Base-by-base conservation (phyloP, 2,329 filamentous ascomycete species). In the Epicoccum sorghinum region DNA sequence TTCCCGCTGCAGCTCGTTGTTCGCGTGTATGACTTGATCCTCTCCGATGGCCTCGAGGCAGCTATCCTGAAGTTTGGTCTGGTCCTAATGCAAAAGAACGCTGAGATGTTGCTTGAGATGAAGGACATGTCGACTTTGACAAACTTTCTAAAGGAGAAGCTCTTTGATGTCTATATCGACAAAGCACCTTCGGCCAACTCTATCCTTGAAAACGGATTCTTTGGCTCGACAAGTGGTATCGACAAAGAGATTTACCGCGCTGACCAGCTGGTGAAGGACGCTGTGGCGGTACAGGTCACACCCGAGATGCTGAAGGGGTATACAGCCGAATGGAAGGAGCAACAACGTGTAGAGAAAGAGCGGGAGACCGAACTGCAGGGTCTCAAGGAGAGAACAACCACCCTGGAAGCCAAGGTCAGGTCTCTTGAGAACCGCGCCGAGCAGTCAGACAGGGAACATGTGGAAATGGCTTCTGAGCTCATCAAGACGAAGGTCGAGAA, bases 111-210 rank as follows among this genome's bases (percentile, higher is more conserved):
- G 5, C 82, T 98, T 33, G 85, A 77, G 22, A 93, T 98, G 84
- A 89, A 89, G 37, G 95, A 98, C 69, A 98, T 99, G 92, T 83
- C 87, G 43, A 86, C 90, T 37, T 82, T 99, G 43, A 96, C 92
- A 0, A 89, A 84, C 3, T 97, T 96, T 77, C 81, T 99, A 24
- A 96, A 97, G 72, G 95, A 99, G 74, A 90, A 89, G 62, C 71
- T 99, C 0, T 99, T 99, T 61, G 95, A 99, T 69, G 92, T 92
- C 35, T 99, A 99, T 75, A 97, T 99, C 59, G 95, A 99, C 75
- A 90, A 92, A 65, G 86, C 92, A 7, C 95, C 95, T 0, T 96
- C 92, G 3, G 88, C 92, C n/a, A 92, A 88, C 45, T 96, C 92
- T 13, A 89, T 99, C 42, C 84, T 98, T 1, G 95, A 99, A 74